A percentile compares a stretch with the other conserved stretches of the same genome.
Evolutionary conservation across 140 eudicot genomes (phyloP).

Genomic region (Oenanthe javanica): DNA sequence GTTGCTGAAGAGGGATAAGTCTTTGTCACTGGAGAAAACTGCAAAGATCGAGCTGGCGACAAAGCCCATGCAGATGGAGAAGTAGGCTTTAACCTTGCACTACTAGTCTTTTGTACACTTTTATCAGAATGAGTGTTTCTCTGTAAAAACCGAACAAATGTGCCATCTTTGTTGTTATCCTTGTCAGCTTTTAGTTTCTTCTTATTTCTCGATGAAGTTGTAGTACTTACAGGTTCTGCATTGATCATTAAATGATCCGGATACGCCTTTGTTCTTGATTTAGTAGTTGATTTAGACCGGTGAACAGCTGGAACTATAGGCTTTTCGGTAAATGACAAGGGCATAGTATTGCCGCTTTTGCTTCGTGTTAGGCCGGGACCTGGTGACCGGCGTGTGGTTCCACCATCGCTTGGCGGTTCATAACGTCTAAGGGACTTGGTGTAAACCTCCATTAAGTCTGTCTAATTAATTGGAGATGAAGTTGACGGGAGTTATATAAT

Average conservation of each 20-base stretch:
- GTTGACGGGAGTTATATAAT: neutral
- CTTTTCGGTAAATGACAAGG: constrained; percentile 21
- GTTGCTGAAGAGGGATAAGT: constrained; percentile 10
- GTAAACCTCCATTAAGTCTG: constrained; percentile 7
- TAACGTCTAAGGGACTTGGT: constrained; percentile 22
- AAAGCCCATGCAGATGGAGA: constrained; percentile 95
- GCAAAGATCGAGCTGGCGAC: constrained; percentile 52
- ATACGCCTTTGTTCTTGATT: constrained; percentile 16
- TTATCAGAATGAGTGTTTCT: constrained; percentile 13
- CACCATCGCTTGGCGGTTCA: constrained; percentile 10
- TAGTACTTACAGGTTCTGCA: neutral
- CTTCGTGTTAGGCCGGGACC: constrained; percentile 40
- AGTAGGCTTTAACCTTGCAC: constrained; percentile 20
- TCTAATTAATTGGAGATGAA: neutral
- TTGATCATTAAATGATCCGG: neutral
- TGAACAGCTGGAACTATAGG: constrained; percentile 7
- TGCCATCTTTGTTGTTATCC: constrained; percentile 12
- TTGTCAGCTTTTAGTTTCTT: constrained; percentile 11
- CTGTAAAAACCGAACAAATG: constrained; percentile 21
- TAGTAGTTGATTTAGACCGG: constrained; percentile 37
- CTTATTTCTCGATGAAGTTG: constrained; percentile 7
- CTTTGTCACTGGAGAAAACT: constrained; percentile 27
- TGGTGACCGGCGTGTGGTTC: constrained; percentile 18
- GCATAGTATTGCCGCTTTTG: constrained; percentile 27
- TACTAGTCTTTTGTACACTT: constrained; percentile 12